Percentiles rank a stretch among this genome's conserved stretches.
These are phyloP conservation scores for Heracleum sosnowskyi DNA, from an alignment of 129 eudicot species.

Conservation along the genomic window DNA sequence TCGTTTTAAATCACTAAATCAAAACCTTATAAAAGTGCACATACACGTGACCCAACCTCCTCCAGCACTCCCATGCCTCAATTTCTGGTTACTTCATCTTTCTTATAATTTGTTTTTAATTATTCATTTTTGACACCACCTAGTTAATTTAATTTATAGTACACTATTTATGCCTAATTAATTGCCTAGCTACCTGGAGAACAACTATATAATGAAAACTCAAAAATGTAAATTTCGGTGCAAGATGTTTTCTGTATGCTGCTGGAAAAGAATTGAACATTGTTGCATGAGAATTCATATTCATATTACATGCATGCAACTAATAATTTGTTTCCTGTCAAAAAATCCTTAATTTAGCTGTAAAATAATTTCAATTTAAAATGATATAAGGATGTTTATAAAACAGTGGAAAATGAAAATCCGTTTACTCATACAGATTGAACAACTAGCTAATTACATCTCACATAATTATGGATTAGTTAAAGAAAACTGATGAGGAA, in stretches of 20 bases:
- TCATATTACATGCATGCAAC: neutral
- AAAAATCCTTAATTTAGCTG: neutral
- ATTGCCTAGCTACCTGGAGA: too few relatives aligned
- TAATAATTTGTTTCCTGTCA: too few relatives aligned
- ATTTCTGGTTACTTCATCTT: neutral
- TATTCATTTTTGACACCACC: too few relatives aligned
- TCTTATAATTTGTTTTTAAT: too few relatives aligned
- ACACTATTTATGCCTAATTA: too few relatives aligned
- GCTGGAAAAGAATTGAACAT: neutral
- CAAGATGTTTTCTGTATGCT: neutral
- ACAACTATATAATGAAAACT: too few relatives aligned
- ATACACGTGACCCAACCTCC: constrained; percentile 38
- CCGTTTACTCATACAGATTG: constrained; percentile 3
- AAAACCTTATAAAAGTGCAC: neutral
- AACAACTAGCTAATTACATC: constrained; percentile 15
- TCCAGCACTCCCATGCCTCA: neutral
- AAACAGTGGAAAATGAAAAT: neutral
- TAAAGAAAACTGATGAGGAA: neutral
- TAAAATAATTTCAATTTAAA: neutral
- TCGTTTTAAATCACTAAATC: neutral
- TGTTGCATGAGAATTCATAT: neutral
- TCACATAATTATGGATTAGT: neutral
- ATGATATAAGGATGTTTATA: neutral
- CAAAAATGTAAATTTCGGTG: neutral
- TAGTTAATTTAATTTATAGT: too few relatives aligned